Conservation (phyloP, 306 rosid genomes). For the Ormosia semicastrata region DNA sequence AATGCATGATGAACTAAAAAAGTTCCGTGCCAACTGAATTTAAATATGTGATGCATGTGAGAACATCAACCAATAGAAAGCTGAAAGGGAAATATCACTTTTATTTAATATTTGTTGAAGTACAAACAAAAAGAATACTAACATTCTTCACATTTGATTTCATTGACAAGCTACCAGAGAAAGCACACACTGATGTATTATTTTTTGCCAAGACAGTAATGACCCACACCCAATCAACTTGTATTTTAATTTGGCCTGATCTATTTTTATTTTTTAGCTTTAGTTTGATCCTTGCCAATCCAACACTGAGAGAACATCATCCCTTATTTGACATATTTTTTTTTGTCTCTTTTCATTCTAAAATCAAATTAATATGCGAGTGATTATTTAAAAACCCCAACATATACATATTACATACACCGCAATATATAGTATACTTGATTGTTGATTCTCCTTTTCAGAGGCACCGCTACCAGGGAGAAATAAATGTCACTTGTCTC, state of each 20-base stretch:
- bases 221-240: not conserved
- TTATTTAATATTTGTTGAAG: not conserved
- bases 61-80: not conserved
- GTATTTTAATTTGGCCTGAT: not conserved
- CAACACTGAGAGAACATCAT: not conserved
- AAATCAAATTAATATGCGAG: not conserved
- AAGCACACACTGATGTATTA: not conserved
- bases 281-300: not conserved
- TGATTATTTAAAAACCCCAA: not conserved
- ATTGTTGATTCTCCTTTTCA: not conserved
- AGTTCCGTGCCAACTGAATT: not conserved
- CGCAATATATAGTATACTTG: not conserved
- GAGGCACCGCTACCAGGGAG: not conserved
- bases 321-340: not conserved
- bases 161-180: not conserved
- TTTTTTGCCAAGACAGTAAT: not conserved
- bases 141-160: not conserved
- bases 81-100: not conserved
- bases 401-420: not conserved
- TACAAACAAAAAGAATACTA: not conserved
- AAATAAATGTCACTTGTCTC: constrained; percentile 57
- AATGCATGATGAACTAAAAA: not conserved
- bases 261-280: not conserved
- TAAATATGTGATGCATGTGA: not conserved
- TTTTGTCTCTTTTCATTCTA: not conserved